Percentiles rank a stretch among this genome's conserved stretches.
Evolutionary conservation across 2,329 filamentous ascomycete genomes (phyloP).

Genomic region (Kalmusia sp.): DNA sequence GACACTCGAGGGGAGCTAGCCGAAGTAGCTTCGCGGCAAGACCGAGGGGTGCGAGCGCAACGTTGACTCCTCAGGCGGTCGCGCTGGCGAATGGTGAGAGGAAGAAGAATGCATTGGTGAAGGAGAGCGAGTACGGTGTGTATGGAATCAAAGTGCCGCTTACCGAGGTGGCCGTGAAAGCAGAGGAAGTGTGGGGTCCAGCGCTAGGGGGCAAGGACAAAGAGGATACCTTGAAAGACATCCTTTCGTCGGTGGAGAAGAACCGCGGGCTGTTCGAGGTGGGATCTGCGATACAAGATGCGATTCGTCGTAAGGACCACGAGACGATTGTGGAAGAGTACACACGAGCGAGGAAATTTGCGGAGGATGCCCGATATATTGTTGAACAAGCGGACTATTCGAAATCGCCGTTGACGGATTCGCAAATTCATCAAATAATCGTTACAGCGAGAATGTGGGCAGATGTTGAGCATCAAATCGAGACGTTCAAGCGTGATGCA

Average conservation of each 20-base stretch:
- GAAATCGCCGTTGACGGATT: slow-evolving; percentile 69
- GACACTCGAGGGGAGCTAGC: slow-evolving; percentile 72
- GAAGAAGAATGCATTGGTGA: slow-evolving; percentile 88
- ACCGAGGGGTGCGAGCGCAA: slow-evolving; percentile 49
- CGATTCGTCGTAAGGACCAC: slow-evolving; percentile 90
- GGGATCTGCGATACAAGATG: slow-evolving; percentile 77
- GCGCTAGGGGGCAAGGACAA: slow-evolving; percentile 90
- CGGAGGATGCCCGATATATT: slow-evolving; percentile 77
- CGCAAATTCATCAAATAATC: slow-evolving; percentile 84
- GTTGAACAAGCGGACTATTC: slow-evolving; percentile 61
- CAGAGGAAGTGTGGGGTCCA: slow-evolving; percentile 96
- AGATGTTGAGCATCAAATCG: slow-evolving; percentile 87
- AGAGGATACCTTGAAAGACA: slow-evolving; percentile 82
- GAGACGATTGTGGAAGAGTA: slow-evolving; percentile 88
- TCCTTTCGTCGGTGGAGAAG: slow-evolving; percentile 77
- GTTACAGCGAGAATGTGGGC: slow-evolving; percentile 94
- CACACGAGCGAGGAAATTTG: slow-evolving; percentile 79
- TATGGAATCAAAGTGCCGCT: slow-evolving; percentile 79
- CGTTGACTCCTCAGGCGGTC: slow-evolving; percentile 38
- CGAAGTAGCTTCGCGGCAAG: slow-evolving; percentile 63
- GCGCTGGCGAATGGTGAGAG: slow-evolving; percentile 56
- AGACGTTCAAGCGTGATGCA: slow-evolving; percentile 84
- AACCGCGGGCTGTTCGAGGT: slow-evolving; percentile 85
- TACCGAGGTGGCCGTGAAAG: slow-evolving; percentile 89
- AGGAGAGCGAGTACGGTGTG: slow-evolving; percentile 71